phyloP scores from a whole-genome alignment of 805 yeast species.

The Candida sithepensis region DNA sequence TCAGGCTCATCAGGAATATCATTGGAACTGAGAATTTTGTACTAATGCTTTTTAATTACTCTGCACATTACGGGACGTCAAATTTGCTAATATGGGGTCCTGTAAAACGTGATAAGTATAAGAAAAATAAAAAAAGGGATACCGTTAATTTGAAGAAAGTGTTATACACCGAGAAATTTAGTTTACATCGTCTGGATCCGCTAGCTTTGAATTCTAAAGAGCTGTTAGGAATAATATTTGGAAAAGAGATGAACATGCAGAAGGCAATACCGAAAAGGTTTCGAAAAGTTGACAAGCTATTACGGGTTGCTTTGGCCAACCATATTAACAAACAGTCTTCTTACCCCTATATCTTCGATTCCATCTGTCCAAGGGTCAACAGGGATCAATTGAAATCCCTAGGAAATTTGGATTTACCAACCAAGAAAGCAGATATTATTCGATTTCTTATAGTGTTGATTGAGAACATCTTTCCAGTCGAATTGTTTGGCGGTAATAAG shows the following conservation, averaged over 20 bases:
- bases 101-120: slow-evolving; percentile 1
- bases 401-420: slow-evolving; percentile 32
- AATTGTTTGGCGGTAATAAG: slow-evolving; percentile 46
- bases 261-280: slow-evolving; percentile 21
- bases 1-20: slow-evolving; percentile 39
- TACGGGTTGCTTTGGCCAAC: slow-evolving; percentile 26
- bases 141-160: slow-evolving; percentile 18
- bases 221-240: slow-evolving; percentile 10
- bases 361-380: slow-evolving; percentile 26
- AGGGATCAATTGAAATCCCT: background rate
- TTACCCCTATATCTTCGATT: slow-evolving; percentile 36
- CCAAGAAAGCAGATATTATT: slow-evolving; percentile 34
- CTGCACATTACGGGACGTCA: slow-evolving; percentile 26
- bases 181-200: slow-evolving; percentile 18
- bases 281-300: slow-evolving; percentile 18
- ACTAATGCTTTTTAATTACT: slow-evolving; percentile 34
- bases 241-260: slow-evolving; percentile 7
- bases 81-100: slow-evolving; percentile 23
- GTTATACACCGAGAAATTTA: slow-evolving; percentile 24
- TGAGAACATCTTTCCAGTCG: slow-evolving; percentile 47
- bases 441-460: slow-evolving; percentile 40
- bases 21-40: slow-evolving; percentile 41
- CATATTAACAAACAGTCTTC: slow-evolving; percentile 30
- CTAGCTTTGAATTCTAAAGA: slow-evolving; percentile 15
- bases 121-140: background rate